Base-by-base conservation (phyloP, 1,284 basidiomycete genomes). In the Ustilago curta region DNA sequence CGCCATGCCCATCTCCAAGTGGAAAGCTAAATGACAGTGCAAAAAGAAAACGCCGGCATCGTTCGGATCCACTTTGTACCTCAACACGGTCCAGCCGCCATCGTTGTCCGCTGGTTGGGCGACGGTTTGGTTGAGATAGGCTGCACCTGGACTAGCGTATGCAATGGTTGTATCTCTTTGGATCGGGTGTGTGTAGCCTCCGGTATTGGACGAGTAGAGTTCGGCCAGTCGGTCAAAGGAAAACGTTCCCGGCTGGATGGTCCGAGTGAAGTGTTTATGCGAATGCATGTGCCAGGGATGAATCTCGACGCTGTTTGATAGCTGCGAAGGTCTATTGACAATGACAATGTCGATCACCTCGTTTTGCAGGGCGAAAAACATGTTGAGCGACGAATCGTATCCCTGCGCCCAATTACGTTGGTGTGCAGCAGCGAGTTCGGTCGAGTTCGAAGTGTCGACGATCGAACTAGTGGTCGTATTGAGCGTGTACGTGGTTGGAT, bases 241-340 rank as follows among this genome's bases (percentile, higher is more conserved):
- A 42, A 78, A 81, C 0, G 71, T 69, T 0, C 79, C 79, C 1
- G 42, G 39, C 19, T 76, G 70, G 37, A 59, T 63, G n/a, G 70
- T 68, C 8, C 77, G 52, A 2, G 70, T 59, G 43, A 25, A 70
- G 42, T 77, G 70, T 45, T 80, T 79, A 42, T 56, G 25, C 8
- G 43, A 45, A 48, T 81, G 79, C 60, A 74, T 67, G 43, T 81
- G 79, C 77, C 75, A 80, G 1, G 78, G 70, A 42, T 81, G 79
- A 2, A 78, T 63, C 51, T 81, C 79, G 9, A 58, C n/a, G n/a
- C n/a, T n/a, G n/a, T n/a, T n/a, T n/a, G n/a, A n/a, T n/a, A n/a
- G n/a, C n/a, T 32, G 18, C 0, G 60, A 68, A 0, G 72, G 60
- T 11, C 56, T 49, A 42, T 81, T 81, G 65, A 81, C 32, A 25